Evolutionary conservation across 495 filamentous ascomycete genomes (phyloP).

Genomic region (Penicillium mononematosum): DNA sequence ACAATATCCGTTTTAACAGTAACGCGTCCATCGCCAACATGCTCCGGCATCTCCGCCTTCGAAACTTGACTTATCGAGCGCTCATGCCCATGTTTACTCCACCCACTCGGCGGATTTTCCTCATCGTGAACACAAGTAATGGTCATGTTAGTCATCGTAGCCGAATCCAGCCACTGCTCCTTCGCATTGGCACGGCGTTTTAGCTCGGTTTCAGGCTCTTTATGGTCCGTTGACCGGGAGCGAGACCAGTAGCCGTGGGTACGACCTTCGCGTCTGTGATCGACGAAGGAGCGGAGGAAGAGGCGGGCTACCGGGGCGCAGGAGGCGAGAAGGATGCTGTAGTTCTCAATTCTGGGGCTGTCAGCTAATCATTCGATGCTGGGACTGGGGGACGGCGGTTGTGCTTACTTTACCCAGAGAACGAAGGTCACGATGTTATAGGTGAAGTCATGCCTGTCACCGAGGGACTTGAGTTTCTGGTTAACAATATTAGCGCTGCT

Average conservation of each 20-base stretch:
- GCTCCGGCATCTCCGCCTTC: constrained; percentile 18
- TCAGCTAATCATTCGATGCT: not conserved
- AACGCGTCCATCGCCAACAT: constrained; percentile 23
- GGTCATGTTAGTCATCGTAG: constrained; percentile 14
- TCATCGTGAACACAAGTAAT: constrained; percentile 14
- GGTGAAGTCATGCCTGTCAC: constrained; percentile 33
- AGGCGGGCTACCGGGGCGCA: constrained; percentile 36
- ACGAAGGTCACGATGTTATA: constrained; percentile 39
- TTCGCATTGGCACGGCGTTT: constrained; percentile 14
- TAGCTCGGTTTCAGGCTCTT: constrained; percentile 21
- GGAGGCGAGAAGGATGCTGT: constrained; percentile 36
- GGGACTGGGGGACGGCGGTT: not conserved
- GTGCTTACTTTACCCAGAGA: constrained; percentile 40
- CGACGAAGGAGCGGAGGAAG: constrained; percentile 31
- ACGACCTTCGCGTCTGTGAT: constrained; percentile 23
- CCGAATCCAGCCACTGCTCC: constrained; percentile 25
- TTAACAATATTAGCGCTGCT: not conserved
- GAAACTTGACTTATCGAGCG: constrained; percentile 21
- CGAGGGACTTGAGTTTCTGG: constrained; percentile 35
- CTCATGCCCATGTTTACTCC: constrained; percentile 11
- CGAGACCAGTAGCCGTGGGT: constrained; percentile 30
- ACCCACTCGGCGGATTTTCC: constrained; percentile 9
- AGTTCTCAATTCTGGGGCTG: constrained; percentile 36
- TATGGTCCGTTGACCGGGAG: constrained; percentile 22
- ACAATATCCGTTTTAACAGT: constrained; percentile 35